A percentile compares a stretch with the other conserved stretches of the same genome.
Evolutionary conservation across 176 grass and related monocot species (phyloP).

Genomic region (Carex kokanica): DNA sequence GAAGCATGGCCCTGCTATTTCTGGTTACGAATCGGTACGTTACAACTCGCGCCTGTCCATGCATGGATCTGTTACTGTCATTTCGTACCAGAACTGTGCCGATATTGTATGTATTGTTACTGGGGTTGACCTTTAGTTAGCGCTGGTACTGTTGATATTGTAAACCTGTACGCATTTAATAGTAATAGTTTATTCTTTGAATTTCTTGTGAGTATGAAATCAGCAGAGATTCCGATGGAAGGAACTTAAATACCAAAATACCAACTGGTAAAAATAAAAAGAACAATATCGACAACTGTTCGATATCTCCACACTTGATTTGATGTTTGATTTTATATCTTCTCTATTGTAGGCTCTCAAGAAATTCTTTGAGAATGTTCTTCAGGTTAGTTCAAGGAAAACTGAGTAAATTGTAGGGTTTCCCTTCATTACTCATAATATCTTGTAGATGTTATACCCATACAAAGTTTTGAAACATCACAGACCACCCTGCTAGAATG

Average conservation of each 20-base stretch:
- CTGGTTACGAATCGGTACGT: conserved; percentile 85
- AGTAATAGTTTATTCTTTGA: background rate
- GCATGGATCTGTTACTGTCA: background rate
- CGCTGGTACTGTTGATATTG: background rate
- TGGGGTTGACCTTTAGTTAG: background rate
- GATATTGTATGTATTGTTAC: conserved; percentile 1
- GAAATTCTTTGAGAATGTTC: conserved; percentile 94
- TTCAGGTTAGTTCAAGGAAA: conserved; percentile 53
- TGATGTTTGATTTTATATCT: conserved; percentile 35
- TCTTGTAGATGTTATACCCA: background rate
- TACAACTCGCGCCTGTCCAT: background rate
- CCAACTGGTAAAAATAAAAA: background rate
- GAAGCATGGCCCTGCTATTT: conserved; percentile 88
- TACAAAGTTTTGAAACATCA: background rate
- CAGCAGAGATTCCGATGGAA: background rate
- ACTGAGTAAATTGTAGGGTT: background rate
- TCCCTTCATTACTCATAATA: background rate
- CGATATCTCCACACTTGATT: conserved; percentile 17
- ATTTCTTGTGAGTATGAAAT: background rate
- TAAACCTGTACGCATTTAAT: background rate
- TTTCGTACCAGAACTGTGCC: background rate
- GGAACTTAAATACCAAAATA: background rate
- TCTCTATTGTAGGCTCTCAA: conserved; percentile 69
- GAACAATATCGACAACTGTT: background rate
- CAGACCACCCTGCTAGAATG: background rate